Conservation (phyloP, 176 grass and related monocot genomes). For the Oropetium thomaeum region DNA sequence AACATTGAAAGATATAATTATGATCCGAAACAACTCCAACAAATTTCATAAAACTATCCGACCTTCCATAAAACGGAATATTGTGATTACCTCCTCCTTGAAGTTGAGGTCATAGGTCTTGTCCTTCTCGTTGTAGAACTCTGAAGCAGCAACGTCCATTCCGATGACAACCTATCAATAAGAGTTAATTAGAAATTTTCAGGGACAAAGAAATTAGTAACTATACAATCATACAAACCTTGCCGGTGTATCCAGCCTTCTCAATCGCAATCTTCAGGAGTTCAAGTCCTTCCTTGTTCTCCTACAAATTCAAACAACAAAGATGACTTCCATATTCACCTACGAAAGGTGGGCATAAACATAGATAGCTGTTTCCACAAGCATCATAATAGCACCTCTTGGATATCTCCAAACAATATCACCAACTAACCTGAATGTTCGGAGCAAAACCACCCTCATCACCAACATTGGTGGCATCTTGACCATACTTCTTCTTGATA, state of each 20-base stretch:
- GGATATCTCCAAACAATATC: background rate
- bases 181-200: background rate
- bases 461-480: conserved; percentile 95
- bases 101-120: conserved; percentile 94
- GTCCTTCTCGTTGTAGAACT: conserved; percentile 89
- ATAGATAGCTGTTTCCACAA: background rate
- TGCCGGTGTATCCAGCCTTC: conserved; percentile 94
- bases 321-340: background rate
- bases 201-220: background rate
- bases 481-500: conserved; percentile 99
- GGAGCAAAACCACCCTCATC: conserved; percentile 99
- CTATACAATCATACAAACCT: conserved; percentile 40
- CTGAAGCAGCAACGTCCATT: conserved; percentile 99
- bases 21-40: background rate
- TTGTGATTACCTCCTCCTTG: conserved; percentile 70
- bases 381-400: background rate
- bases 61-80: background rate
- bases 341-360: background rate
- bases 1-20: background rate
- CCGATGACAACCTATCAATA: conserved; percentile 83
- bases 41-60: background rate
- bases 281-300: conserved; percentile 96
- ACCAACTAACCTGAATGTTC: conserved; percentile 82
- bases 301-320: conserved; percentile 41
- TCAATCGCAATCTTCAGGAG: conserved; percentile 87